Percentiles rank a stretch among this genome's conserved stretches.
These are phyloP conservation scores for Diaporthe vaccinii DNA, from an alignment of 2,329 filamentous ascomycete species.

Conservation along the genomic window DNA sequence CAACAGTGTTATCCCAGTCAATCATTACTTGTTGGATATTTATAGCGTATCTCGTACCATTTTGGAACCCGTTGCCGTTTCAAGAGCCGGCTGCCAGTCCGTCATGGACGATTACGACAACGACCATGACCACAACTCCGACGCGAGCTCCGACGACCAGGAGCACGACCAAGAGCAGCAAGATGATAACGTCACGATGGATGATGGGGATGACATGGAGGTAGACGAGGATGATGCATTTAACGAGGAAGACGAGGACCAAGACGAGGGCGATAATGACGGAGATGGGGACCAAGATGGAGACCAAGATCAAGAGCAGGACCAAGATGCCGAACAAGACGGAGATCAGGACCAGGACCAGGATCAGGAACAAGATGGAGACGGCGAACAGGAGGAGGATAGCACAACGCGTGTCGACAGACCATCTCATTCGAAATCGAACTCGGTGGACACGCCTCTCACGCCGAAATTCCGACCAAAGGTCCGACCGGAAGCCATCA, in stretches of 20 bases:
- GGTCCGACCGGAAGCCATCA: constrained; percentile 83
- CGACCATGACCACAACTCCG: constrained; percentile 50
- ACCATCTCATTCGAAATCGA: constrained; percentile 41
- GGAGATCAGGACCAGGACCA: constrained; percentile 57
- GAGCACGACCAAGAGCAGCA: constrained; percentile 56
- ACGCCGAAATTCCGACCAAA: constrained; percentile 66
- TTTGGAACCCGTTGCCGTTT: neutral
- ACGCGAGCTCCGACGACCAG: constrained; percentile 60
- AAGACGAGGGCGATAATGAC: constrained; percentile 48
- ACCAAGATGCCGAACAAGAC: constrained; percentile 51
- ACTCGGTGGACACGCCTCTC: constrained; percentile 48
- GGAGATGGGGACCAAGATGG: constrained; percentile 54
- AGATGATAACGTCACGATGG: constrained; percentile 44
- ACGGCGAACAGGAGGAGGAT: constrained; percentile 38
- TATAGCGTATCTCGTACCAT: neutral
- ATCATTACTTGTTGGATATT: neutral
- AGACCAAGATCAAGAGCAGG: constrained; percentile 54
- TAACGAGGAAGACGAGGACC: constrained; percentile 54
- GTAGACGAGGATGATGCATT: constrained; percentile 52
- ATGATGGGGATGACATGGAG: constrained; percentile 56
- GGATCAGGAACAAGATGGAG: constrained; percentile 50
- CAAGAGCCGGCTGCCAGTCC: neutral
- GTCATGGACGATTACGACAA: constrained; percentile 57
- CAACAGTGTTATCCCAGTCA: neutral
- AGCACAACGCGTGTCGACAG: constrained; percentile 37